phyloP scores from a whole-genome alignment of 1,284 basidiomycete species.

The Cutaneotrichosporon daszewskae region DNA sequence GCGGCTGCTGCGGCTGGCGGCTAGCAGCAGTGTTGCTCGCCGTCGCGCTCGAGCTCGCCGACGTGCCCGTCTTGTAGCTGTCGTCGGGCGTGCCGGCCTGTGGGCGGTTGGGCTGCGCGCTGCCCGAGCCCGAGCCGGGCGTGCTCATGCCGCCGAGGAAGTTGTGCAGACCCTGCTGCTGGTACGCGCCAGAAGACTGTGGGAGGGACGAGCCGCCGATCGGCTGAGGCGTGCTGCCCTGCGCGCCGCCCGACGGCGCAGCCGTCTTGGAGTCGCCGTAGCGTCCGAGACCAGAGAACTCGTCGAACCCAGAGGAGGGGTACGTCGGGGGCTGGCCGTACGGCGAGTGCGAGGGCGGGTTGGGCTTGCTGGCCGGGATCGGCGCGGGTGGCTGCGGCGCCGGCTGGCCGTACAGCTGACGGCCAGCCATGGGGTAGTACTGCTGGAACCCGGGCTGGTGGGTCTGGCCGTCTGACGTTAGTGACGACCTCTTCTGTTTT shows the following conservation, averaged over 20 bases:
- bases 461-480: slow-evolving; percentile 40
- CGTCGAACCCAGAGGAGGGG: slow-evolving; percentile 37
- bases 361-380: slow-evolving; percentile 36
- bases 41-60: slow-evolving; percentile 10
- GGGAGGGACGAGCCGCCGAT: slow-evolving; percentile 8
- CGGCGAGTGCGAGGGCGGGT: slow-evolving; percentile 34
- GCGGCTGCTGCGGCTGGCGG: slow-evolving; percentile 21
- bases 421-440: slow-evolving; percentile 44
- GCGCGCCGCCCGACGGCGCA: slow-evolving; percentile 10
- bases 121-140: not conserved
- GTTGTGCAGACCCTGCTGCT: slow-evolving; percentile 31
- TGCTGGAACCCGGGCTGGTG: slow-evolving; percentile 46
- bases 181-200: slow-evolving; percentile 13
- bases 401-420: slow-evolving; percentile 44
- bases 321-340: slow-evolving; percentile 41
- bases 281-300: slow-evolving; percentile 34
- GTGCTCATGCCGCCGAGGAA: slow-evolving; percentile 26
- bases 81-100: slow-evolving; percentile 39
- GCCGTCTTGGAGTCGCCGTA: slow-evolving; percentile 30
- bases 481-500: not conserved
- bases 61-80: slow-evolving; percentile 32
- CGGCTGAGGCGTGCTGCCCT: slow-evolving; percentile 15
- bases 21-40: slow-evolving; percentile 7
- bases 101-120: slow-evolving; percentile 21
- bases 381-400: slow-evolving; percentile 40